Conservation (phyloP, 2,329 filamentous ascomycete genomes). For the Monosporascus sp. region DNA sequence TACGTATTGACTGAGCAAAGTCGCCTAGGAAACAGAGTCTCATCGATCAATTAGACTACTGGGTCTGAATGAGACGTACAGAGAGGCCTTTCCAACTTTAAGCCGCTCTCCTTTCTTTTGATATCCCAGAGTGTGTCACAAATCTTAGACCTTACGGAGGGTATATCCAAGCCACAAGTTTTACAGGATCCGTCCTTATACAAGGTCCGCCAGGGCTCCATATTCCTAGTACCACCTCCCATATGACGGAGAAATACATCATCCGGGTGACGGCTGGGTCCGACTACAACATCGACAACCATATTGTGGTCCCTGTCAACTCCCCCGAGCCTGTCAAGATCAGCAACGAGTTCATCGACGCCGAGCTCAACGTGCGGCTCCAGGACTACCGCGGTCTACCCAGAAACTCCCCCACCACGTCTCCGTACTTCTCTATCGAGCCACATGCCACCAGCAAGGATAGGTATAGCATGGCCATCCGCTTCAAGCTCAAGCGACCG, state of each 20-base stretch:
- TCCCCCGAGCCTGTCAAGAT: slow-evolving; percentile 56
- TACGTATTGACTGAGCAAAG: no score
- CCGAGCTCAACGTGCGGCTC: slow-evolving; percentile 70
- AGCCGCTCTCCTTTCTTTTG: no score
- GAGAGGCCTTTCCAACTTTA: no score
- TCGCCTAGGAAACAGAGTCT: no score
- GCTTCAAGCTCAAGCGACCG: slow-evolving; percentile 63
- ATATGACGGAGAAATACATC: slow-evolving; percentile 67
- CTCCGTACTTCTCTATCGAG: slow-evolving; percentile 69
- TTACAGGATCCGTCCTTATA: not conserved
- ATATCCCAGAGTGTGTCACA: no score
- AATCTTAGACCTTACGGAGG: no score
- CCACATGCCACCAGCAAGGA: slow-evolving; percentile 63
- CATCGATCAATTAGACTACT: no score
- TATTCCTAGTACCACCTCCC: not conserved
- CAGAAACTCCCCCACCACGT: slow-evolving; percentile 59
- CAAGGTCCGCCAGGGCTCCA: not conserved
- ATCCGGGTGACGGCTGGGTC: slow-evolving; percentile 78
- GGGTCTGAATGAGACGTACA: no score
- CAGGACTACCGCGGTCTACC: slow-evolving; percentile 67
- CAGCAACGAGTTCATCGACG: slow-evolving; percentile 56
- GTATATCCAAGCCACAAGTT: not conserved
- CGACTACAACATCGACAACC: slow-evolving; percentile 66
- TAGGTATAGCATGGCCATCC: slow-evolving; percentile 79
- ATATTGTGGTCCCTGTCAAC: slow-evolving; percentile 74